Evolutionary conservation across 331 rosid species (phyloP).

Genomic region (Quercus tomentella): DNA sequence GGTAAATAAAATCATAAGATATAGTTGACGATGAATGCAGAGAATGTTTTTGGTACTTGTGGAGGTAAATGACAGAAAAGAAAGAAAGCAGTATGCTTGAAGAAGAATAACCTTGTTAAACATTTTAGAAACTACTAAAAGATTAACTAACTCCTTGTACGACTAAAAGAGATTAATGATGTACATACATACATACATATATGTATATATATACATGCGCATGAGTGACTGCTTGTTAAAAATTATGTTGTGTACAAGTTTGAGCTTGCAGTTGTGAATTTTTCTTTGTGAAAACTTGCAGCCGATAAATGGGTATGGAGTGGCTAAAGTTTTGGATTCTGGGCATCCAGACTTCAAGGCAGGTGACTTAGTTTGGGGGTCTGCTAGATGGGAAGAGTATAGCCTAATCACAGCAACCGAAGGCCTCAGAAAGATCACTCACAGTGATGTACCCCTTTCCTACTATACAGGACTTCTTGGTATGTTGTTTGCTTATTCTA

Average conservation of each 20-base stretch:
- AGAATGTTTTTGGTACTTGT: too few species aligned
- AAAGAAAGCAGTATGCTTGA: too few species aligned
- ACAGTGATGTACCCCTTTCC: conserved; percentile 26
- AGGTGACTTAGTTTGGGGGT: conserved; percentile 33
- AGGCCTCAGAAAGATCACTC: conserved; percentile 12
- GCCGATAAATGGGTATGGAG: conserved; percentile 24
- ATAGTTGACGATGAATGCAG: too few species aligned
- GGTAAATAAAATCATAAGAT: too few species aligned
- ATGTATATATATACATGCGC: too few species aligned
- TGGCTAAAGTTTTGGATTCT: conserved; percentile 29
- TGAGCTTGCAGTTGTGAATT: neutral
- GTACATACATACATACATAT: too few species aligned
- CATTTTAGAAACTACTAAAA: too few species aligned
- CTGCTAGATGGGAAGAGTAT: conserved; percentile 33
- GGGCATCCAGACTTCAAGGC: conserved; percentile 7
- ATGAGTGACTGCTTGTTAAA: neutral
- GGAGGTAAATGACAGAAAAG: too few species aligned
- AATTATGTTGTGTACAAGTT: neutral
- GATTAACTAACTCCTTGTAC: too few species aligned
- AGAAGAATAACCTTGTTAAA: too few species aligned
- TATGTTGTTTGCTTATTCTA: neutral
- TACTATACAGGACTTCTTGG: conserved; percentile 32
- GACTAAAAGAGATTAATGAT: too few species aligned
- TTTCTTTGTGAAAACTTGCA: neutral
- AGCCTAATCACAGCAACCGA: conserved; percentile 5